Base-by-base conservation (phyloP, 768 basidiomycete species). In the Boletus vermiculosoides region DNA sequence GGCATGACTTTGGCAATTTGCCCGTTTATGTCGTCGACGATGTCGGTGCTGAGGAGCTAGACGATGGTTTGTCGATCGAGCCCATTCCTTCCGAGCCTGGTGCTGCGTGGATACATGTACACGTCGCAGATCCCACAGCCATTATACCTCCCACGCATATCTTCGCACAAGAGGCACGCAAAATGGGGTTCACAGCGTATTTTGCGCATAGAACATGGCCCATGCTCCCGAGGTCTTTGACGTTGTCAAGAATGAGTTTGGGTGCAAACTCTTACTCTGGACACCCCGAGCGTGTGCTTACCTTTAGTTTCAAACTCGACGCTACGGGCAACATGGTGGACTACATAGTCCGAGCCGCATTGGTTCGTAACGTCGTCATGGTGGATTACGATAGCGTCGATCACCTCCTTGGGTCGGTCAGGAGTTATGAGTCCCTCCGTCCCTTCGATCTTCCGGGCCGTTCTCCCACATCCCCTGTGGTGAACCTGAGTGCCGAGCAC, bases 51-150 rank as follows among this genome's bases (percentile, higher is more conserved):
- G 73, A 88, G 64, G 97, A 99, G 66, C 80, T 98, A 22, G 97
- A 99, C 67, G 97, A 99, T 68, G 97, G 94, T 3, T 64, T 99
- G 33, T 95, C 94, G 2, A 66, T 98, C 31, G 90, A 96, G 60
- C 66, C 73, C n/a, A 78, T 87, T 33, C 77, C 80, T 5, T 73
- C 74, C 4, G 84, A 89, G 47, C 82, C 83, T 2, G 81, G 78
- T 16, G 78, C 71, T 20, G 67, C 74, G 45, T 98, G 97, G 96
- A 68, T 96, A 12, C 95, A 98, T 64, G 78, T 88, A 25, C 97
- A 98, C 67, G 80, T 99, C 54, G 95, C 97, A 11, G 97, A 99
- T 69, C 95, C 95, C 0, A 93, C 92, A 2, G 77, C 86, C 12
- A 62, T 88, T 47, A 78, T 99, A 25, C 87, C 86, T 20, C 90